Evolutionary conservation across 179 eudicot species (phyloP), one percentile per base, ranked within the genome.

Genomic region (Sideroxylon spinosum): DNA sequence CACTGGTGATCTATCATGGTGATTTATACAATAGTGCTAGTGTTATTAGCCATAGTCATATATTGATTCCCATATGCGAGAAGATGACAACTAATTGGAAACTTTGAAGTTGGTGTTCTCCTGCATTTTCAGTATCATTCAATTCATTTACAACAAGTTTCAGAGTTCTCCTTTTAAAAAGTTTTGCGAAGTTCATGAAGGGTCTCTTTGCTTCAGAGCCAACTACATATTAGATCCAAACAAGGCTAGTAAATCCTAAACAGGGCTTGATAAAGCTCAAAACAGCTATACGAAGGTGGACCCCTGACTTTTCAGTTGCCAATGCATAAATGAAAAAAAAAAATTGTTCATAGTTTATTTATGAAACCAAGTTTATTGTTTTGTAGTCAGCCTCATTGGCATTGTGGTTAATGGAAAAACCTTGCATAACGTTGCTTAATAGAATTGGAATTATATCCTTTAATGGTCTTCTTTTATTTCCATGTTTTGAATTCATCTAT

Each of bases 231-330:
- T 65, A 46, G 28, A 64, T 56, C 26, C 52, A 68, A 68, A 68
- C 37, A 11, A 77, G 68, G 66, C 74, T 68, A 67, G 65, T 66
- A 67, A 32, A 68, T 59, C 16, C 29, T 63, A 12, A 63, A 2
- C 10, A 7, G 72, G 72, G 22, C 48, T 7, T 32, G 65, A n/a
- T 32, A 37, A 73, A 53, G 44, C 28, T 57, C 49, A 9, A 57
- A 73, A 61, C 10, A 19, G 52, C 23, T 29, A 19, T 29, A 9
- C 50, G 57, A 73, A 73, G 12, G 67, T 53, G 48, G n/a, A 7
- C 11, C 10, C 8, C 13, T 17, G 63, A 28, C 44, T 55, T 44
- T 14, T 72, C 11, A 7, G 48, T 26, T 56, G 50, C 63, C 22
- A 28, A 73, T 48, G 52, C 29, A 20, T 70, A 16, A 13, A 70